phyloP scores from a whole-genome alignment of 805 yeast genomes.

The Hanseniaspora meyeri region DNA sequence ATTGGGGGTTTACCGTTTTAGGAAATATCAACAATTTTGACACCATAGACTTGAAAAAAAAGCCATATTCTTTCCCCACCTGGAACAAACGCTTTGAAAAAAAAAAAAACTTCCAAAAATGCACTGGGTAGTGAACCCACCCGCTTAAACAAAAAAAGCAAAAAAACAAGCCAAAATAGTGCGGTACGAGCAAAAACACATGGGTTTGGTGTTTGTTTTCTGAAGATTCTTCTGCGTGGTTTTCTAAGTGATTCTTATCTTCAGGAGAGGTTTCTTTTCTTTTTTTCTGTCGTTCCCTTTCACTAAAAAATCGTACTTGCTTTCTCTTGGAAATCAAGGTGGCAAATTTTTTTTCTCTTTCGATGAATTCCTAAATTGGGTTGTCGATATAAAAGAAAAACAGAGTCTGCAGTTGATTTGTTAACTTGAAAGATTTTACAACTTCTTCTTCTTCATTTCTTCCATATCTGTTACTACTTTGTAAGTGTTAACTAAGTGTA shows the following conservation, averaged over 20 bases:
- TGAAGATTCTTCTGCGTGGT: background rate
- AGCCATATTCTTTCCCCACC: too few species aligned
- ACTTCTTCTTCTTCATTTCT: too few species aligned
- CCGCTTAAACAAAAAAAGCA: too few species aligned
- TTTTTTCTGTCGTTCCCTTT: background rate
- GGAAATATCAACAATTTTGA: too few species aligned
- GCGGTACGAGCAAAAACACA: background rate
- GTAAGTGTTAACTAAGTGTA: too few species aligned
- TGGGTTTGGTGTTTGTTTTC: background rate
- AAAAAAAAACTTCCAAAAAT: too few species aligned
- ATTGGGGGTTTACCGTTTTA: too few species aligned
- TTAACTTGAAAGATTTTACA: too few species aligned
- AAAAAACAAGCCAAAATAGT: background rate
- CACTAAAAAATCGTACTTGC: background rate
- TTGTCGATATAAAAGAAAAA: constrained; percentile 1
- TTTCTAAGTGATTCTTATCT: background rate
- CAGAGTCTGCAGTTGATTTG: background rate
- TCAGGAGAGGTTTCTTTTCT: background rate
- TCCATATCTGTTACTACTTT: too few species aligned
- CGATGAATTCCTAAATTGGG: background rate
- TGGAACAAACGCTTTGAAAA: too few species aligned
- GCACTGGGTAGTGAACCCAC: too few species aligned
- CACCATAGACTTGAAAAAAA: too few species aligned
- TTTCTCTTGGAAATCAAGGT: background rate
- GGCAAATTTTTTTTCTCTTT: background rate